Conservation (phyloP, 495 filamentous ascomycete genomes). For the Podospora australis region DNA sequence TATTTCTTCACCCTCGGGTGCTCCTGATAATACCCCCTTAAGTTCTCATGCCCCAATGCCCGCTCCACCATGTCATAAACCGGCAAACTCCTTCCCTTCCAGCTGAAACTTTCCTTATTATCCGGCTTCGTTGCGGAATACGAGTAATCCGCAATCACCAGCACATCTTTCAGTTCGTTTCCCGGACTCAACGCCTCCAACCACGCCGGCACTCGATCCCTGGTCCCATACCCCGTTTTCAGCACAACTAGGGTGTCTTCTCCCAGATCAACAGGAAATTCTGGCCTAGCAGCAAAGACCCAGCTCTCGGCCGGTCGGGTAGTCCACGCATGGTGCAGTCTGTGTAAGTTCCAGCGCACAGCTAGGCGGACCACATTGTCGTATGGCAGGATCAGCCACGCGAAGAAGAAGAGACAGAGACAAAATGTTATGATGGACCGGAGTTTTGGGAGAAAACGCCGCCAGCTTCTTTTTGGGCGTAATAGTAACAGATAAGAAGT, state of each 20-base stretch:
- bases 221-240: slow-evolving; percentile 43
- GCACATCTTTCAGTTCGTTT: slow-evolving; percentile 23
- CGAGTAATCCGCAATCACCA: slow-evolving; percentile 41
- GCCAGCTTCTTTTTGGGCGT: too few relatives aligned
- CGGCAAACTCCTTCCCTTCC: slow-evolving; percentile 6
- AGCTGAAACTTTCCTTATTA: too few relatives aligned
- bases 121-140: too few relatives aligned
- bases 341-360: slow-evolving; percentile 15
- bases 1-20: slow-evolving; percentile 33
- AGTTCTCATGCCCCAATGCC: slow-evolving; percentile 18
- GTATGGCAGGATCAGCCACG: slow-evolving; percentile 18
- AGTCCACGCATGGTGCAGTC: neutral
- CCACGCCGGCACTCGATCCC: slow-evolving; percentile 27
- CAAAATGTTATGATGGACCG: too few relatives aligned
- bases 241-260: slow-evolving; percentile 36
- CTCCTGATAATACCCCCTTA: slow-evolving; percentile 9
- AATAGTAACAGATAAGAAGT: too few relatives aligned
- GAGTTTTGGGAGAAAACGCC: too few relatives aligned
- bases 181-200: slow-evolving; percentile 30
- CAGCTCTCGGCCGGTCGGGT: slow-evolving; percentile 11
- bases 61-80: slow-evolving; percentile 31
- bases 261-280: slow-evolving; percentile 21
- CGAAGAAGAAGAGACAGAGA: neutral
- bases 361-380: slow-evolving; percentile 18
- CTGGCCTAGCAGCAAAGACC: slow-evolving; percentile 13